Conservation (phyloP, 139 green algal genomes). For the Auxenochlorella pyrenoidosa region DNA sequence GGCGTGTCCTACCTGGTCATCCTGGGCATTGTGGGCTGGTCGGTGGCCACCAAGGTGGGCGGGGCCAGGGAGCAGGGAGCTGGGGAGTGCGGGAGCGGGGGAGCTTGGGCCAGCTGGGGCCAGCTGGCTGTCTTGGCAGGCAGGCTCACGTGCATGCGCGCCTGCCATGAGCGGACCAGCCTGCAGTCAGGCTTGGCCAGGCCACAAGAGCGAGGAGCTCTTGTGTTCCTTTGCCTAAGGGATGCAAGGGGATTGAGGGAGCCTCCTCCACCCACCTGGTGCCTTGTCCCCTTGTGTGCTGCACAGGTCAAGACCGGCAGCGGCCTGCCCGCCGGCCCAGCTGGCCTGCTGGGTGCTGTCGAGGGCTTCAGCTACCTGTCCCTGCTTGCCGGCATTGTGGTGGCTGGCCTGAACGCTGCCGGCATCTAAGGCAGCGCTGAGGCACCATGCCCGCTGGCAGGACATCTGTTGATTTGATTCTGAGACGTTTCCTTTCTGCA, state of each 20-base stretch:
- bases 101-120: not conserved
- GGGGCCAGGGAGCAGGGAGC: too few species aligned
- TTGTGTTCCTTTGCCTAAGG: too few species aligned
- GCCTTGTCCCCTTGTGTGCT: too few species aligned
- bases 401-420: constrained; percentile 25
- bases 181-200: not conserved
- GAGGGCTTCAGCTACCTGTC: constrained; percentile 50
- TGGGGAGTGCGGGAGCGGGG: too few species aligned
- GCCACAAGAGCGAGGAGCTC: too few species aligned
- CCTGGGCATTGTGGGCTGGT: constrained; percentile 77
- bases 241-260: too few species aligned
- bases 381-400: constrained; percentile 38
- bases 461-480: too few species aligned
- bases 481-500: too few species aligned
- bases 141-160: too few species aligned
- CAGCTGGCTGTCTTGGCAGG: not conserved
- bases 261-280: too few species aligned
- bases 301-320: constrained; percentile 60
- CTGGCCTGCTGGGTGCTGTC: constrained; percentile 76
- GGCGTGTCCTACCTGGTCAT: constrained; percentile 73
- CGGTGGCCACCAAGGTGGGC: constrained; percentile 70
- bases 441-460: too few species aligned
- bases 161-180: not conserved
- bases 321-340: constrained; percentile 76
- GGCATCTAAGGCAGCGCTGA: not conserved